Evolutionary conservation across 805 yeast species (phyloP).

Genomic region (Candida nitratophila): DNA sequence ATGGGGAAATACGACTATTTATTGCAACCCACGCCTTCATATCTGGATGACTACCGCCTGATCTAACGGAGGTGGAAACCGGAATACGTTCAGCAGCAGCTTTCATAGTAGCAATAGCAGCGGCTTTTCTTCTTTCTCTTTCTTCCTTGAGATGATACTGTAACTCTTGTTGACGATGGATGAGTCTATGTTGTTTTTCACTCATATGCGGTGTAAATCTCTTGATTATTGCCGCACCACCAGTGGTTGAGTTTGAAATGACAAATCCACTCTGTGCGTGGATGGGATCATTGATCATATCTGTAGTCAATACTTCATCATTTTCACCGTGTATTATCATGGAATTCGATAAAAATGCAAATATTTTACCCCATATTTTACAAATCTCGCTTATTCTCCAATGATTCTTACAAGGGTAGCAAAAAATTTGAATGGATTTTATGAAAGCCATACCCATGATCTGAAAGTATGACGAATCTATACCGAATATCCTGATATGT

Average conservation of each 20-base stretch:
- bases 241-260: background rate
- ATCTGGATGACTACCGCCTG: background rate
- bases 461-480: constrained; percentile 53
- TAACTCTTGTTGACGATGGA: background rate
- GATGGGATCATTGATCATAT: background rate
- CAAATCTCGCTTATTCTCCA: constrained; percentile 5
- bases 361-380: constrained; percentile 22
- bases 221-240: background rate
- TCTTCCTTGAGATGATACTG: too few relatives aligned
- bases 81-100: too few relatives aligned
- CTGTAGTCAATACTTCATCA: constrained; percentile 4
- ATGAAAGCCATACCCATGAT: constrained; percentile 59
- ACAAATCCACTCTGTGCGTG: background rate
- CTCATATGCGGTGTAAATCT: too few relatives aligned
- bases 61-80: background rate
- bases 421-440: constrained; percentile 53
- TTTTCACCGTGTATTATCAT: constrained; percentile 17
- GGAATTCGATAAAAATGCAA: constrained; percentile 23
- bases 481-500: constrained; percentile 59
- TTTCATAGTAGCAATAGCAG: too few relatives aligned
- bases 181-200: background rate
- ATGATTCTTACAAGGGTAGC: background rate
- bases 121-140: background rate
- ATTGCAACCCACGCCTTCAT: too few relatives aligned
- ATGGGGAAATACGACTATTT: too few relatives aligned